Evolutionary conservation across 2,329 filamentous ascomycete species (phyloP).

Genomic region (Exophiala dermatitidis): DNA sequence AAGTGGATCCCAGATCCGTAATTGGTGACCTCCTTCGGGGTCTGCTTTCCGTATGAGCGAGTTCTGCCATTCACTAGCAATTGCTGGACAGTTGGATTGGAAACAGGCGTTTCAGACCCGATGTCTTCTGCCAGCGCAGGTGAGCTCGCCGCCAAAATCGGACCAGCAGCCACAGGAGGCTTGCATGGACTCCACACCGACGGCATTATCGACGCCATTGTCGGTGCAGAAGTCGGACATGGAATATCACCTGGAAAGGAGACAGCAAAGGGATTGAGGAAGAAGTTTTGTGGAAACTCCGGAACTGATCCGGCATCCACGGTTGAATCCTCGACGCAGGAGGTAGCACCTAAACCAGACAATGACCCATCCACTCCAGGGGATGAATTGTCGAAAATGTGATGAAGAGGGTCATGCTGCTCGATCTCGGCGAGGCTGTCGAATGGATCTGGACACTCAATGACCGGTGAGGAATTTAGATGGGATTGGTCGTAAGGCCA

Average conservation of each 20-base stretch:
- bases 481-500: conserved; percentile 8
- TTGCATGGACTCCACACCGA: background rate
- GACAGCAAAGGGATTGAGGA: conserved; percentile 24
- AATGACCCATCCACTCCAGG: background rate
- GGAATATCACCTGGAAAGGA: conserved; percentile 23
- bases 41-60: background rate
- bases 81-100: too few relatives aligned
- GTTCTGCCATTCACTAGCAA: too few relatives aligned
- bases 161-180: background rate
- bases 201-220: background rate
- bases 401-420: conserved; percentile 1
- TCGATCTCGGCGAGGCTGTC: conserved; percentile 1
- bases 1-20: conserved; percentile 22
- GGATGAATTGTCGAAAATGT: background rate
- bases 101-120: too few relatives aligned
- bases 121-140: background rate
- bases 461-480: background rate
- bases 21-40: background rate
- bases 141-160: background rate
- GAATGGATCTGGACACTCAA: background rate
- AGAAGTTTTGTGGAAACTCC: conserved; percentile 20
- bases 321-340: background rate
- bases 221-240: conserved; percentile 6
- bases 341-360: background rate
- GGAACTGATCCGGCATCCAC: conserved; percentile 1